These are phyloP conservation scores for Stephania cephalantha DNA, from an alignment of 164 flowering plant species.

Conservation along the genomic window DNA sequence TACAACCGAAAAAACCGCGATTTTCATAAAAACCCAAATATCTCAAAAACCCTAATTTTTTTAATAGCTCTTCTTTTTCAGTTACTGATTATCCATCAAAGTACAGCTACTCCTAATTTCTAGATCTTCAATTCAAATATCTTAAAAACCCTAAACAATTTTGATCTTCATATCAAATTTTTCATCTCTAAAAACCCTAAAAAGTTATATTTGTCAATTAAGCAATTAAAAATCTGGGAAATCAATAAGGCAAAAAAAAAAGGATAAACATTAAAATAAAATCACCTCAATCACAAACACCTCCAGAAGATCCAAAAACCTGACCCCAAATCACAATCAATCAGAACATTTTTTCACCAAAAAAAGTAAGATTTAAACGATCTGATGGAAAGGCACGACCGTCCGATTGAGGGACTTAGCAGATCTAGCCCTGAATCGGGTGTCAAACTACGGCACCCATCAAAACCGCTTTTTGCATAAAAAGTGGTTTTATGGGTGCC, in stretches of 20 bases:
- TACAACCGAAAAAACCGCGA: neutral
- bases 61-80: too few relatives aligned
- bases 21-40: neutral
- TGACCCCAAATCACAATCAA: neutral
- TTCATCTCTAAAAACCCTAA: neutral
- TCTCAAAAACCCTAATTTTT: too few relatives aligned
- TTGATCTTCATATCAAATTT: neutral
- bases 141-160: neutral
- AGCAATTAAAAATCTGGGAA: too few relatives aligned
- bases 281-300: neutral
- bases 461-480: conserved; percentile 9
- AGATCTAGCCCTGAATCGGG: conserved; percentile 19
- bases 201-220: neutral
- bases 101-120: too few relatives aligned
- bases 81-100: too few relatives aligned
- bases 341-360: neutral
- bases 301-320: neutral
- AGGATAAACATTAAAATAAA: neutral
- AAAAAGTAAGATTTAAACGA: neutral
- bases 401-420: conserved; percentile 9
- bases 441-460: conserved; percentile 5
- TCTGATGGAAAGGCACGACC: neutral
- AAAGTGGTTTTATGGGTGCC: too few relatives aligned
- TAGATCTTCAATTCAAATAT: too few relatives aligned
- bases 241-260: too few relatives aligned